Evolutionary conservation across 441 rosid species (phyloP), one percentile per base, ranked within the genome.

Genomic region (Erysimum pusillum): DNA sequence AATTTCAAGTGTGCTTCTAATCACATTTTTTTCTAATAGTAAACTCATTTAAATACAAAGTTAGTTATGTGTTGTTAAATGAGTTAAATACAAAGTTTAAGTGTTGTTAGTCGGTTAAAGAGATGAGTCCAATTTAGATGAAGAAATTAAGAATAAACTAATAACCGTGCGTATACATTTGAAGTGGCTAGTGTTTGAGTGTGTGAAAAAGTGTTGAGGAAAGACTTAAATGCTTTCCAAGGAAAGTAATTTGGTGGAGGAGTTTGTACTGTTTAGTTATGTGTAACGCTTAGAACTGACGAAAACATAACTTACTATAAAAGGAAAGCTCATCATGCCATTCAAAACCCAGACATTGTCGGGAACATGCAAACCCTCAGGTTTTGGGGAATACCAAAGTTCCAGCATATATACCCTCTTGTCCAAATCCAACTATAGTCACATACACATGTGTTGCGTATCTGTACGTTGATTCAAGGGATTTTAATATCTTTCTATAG

Each of bases 321-420:
- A 75, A 72, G 93, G 94, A 85, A 92, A 92, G 65, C 63, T 80
- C 89, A 92, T 89, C 91, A 92, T 89, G 12, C 87, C 88, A 84
- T 85, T 88, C 88, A 80, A 69, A 84, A 90, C 75, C 84, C 88
- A 82, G 82, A 86, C 90, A 74, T 74, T 88, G 93, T 89, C 88
- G 97, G 97, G 91, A 92, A 89, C 94, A 89, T 83, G 94, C 90
- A 91, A 90, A 83, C 76, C 84, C 81, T 91, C 88, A 82, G 93
- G 67, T 85, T 85, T 84, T 79, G 85, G 91, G 89, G 74, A 89
- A 89, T 73, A 77, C 68, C 76, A 79, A 78, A 82, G 38, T 63
- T 69, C 60, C 66, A 67, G 63, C 78, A 46, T 73, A 79, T 79
- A 67, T 62, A 73, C 71, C 61, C 71, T 62, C 78, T 67, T 67